Evolutionary conservation across 2,329 filamentous ascomycete species (phyloP), one percentile per base, ranked within the genome.

Genomic region (Stagonosporopsis tanaceti): DNA sequence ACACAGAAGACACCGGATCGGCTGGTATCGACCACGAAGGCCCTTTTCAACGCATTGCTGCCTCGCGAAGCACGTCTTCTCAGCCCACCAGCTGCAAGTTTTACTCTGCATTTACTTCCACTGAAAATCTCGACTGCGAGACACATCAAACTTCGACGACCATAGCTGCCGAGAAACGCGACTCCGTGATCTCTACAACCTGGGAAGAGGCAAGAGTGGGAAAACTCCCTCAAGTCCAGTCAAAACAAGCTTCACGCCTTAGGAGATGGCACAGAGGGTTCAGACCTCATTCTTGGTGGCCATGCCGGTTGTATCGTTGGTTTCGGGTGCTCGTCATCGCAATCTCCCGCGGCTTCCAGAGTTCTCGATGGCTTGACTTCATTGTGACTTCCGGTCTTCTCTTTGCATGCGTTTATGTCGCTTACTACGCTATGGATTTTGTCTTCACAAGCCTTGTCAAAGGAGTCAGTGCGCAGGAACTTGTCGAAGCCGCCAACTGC

Each of bases 381-480:
- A 8, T 70, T 1, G 22, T 65, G 14, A 62, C 63, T 9, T 15
- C 68, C 1, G 22, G 38, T 2, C n/a, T 69, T 2, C 24, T 64
- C 9, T 27, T 38, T 4, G 14, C 60, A 2, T 58, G 59, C 6
- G 12, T 67, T 6, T 66, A 60, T 11, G 59, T 48, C 0, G 57
- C 54, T 38, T 74, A 68, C 50, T 35, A 62, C 6, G 60, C 61
- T 6, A 30, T 74, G 8, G 67, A 71, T 22, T 61, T 68, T 20
- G 0, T 71, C 22, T 47, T 50, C 22, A 27, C 66, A 24, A 57
- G 54, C 6, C 53, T 70, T 1, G 47, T 73, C 20, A 59, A 59
- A n/a, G 55, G 50, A 22, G 70, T 61, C n/a, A 50, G 60, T 42
- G 73, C 73, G 20, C 69, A 73, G 27, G 60, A 54, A 4, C 34